Base-by-base conservation (phyloP, 345 rosid species). In the Sonneratia alba region DNA sequence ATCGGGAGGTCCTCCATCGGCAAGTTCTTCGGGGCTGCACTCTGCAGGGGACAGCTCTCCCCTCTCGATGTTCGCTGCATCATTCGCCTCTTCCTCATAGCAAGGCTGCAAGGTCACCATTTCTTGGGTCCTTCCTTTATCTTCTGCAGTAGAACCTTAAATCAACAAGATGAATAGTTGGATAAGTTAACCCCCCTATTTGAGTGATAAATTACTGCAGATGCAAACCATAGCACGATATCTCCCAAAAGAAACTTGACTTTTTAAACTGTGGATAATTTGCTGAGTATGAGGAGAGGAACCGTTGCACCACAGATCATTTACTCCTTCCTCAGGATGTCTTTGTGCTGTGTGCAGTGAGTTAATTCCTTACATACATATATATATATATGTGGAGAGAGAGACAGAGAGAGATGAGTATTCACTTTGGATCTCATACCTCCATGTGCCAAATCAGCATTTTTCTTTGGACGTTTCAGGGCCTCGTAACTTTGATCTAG, bases 391-490 rank as follows among this genome's bases (percentile, higher is more conserved):
- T 7, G n/a, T 27, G 32, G 32, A 27, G 62, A 22, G 1, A 56
- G 27, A 59, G 64, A 59, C 32, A 3, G 36, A 59, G 65, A 62
- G 66, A 27, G 66, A 27, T 4, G 38, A 62, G 38, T 19, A n/a
- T 32, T 62, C 16, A 13, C 32, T 62, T 62, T 14, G 36, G 12
- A 27, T 10, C 37, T 34, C 66, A 62, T 82, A 92, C 99, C 97
- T 89, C 88, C 57, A 73, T 74, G 79, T 63, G 74, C 70, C 75
- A 75, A 72, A 73, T 91, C 97, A 1, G 47, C 55, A 45, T 66
- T 82, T 84, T 92, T 96, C 86, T 89, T 92, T 8, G 87, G 96
- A 79, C 93, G 87, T 83, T 85, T 90, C 73, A 89, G 76, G 69
- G 90, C 90, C 71, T 89, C 96, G 36, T 81, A 76, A 68, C 91